phyloP scores from a whole-genome alignment of 139 green algal genomes.

The Chlamydomonas incerta region DNA sequence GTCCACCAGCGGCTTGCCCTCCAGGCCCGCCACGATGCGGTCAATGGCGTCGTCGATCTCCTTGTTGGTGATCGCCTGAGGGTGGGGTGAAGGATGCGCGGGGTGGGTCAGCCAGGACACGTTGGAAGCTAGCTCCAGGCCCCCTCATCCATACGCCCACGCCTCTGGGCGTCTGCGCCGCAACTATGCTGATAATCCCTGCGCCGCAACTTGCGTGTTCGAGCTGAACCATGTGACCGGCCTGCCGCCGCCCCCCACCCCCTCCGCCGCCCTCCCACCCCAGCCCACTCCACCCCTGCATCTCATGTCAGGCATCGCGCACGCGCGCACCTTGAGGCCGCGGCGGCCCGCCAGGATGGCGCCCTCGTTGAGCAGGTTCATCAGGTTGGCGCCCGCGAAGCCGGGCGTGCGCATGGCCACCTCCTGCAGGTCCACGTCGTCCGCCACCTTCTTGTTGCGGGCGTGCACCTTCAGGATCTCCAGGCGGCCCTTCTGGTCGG shows the following conservation, averaged over 20 bases:
- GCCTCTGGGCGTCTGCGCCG: too few relatives aligned
- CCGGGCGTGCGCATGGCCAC: constrained; percentile 95
- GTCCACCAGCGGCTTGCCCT: constrained; percentile 98
- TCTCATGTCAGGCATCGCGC: too few relatives aligned
- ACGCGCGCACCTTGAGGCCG: constrained; percentile 60
- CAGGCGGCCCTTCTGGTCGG: constrained; percentile 94
- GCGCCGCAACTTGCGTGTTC: too few relatives aligned
- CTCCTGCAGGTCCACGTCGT: constrained; percentile 94
- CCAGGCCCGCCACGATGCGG: constrained; percentile 97
- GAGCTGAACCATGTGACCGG: too few relatives aligned
- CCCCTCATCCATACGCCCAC: too few relatives aligned
- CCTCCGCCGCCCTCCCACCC: too few relatives aligned
- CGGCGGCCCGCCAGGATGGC: constrained; percentile 96
- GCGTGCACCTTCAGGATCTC: constrained; percentile 96
- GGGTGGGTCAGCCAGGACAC: too few relatives aligned
- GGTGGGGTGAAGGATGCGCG: too few relatives aligned
- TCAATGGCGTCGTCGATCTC: constrained; percentile 99
- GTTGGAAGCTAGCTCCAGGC: too few relatives aligned
- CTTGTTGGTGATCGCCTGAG: constrained; percentile 64
- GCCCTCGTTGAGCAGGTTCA: constrained; percentile 99
- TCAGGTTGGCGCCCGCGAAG: constrained; percentile 94
- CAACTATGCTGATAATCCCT: too few relatives aligned
- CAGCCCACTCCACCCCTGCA: too few relatives aligned
- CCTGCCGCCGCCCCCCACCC: too few relatives aligned
- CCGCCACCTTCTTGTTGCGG: constrained; percentile 97